phyloP scores from a whole-genome alignment of 805 yeast genomes.

The Tetrapisispora namnaoensis region DNA sequence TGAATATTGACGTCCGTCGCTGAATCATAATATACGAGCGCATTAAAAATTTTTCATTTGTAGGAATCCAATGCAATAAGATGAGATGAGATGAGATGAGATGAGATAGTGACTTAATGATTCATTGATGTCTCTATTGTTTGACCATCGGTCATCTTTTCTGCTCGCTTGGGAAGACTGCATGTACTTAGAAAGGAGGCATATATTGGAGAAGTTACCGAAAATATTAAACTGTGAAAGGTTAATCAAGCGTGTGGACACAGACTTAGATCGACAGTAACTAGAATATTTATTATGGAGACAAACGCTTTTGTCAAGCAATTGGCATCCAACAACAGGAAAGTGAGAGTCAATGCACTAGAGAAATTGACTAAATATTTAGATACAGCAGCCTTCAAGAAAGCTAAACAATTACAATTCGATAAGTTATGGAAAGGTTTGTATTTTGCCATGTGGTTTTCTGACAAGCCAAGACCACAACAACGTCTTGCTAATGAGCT shows the following conservation, averaged over 20 bases:
- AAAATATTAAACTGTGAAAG: too few relatives aligned
- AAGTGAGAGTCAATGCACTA: slow-evolving; percentile 64
- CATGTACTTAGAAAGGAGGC: too few relatives aligned
- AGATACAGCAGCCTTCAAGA: slow-evolving; percentile 34
- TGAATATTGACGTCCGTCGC: too few relatives aligned
- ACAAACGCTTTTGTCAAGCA: slow-evolving; percentile 57
- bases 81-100: slow-evolving; percentile 1
- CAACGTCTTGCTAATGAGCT: slow-evolving; percentile 69
- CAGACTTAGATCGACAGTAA: too few relatives aligned
- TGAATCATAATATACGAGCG: too few relatives aligned
- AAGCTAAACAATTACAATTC: slow-evolving; percentile 41
- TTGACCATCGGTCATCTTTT: too few relatives aligned
- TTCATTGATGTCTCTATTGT: too few relatives aligned
- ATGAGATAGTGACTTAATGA: too few relatives aligned
- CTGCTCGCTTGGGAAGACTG: too few relatives aligned
- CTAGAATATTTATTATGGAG: slow-evolving; percentile 18
- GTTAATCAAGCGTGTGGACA: too few relatives aligned
- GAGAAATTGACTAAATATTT: slow-evolving; percentile 53
- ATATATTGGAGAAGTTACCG: too few relatives aligned
- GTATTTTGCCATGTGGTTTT: slow-evolving; percentile 91
- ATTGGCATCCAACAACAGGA: slow-evolving; percentile 70
- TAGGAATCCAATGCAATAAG: not conserved
- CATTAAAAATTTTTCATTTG: too few relatives aligned
- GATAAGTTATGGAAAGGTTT: slow-evolving; percentile 95
- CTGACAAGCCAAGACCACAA: slow-evolving; percentile 89